Evolutionary conservation across 345 rosid species (phyloP), one percentile per base, ranked within the genome.

Genomic region (Kernera saxatilis): DNA sequence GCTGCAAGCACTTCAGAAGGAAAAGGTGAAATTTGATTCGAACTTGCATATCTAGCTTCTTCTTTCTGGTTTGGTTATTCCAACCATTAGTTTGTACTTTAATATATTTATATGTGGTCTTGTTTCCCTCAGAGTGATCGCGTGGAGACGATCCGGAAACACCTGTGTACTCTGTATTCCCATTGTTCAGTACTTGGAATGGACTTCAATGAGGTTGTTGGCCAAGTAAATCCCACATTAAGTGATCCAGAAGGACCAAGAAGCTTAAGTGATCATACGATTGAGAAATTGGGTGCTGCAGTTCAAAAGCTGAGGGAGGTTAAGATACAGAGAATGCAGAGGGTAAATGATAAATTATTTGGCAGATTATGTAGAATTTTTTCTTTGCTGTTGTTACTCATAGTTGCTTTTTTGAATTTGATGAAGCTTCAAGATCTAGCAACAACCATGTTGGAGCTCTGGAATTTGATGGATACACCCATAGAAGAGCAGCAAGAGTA

Each of bases 401-500:
- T 64, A 37, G 50, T 48, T 35, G 3, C 48, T 7, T 54, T 54
- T 4, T 22, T 64, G 17, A 23, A 76, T 55, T 27, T 64, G 5
- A 67, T 70, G 73, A 84, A 95, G 99, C 97, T 95, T 50, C 99
- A 95, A 92, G 99, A 95, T 79, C 91, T 90, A 57, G 97, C 96
- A 60, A 84, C 92, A 35, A 81, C 92, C 49, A 86, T 95, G 92
- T 75, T 95, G 81, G 94, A 88, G 83, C 84, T 95, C 60, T 95
- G 99, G 98, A 83, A 92, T 78, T 78, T 92, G 88, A 92, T 95
- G 99, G 99, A 95, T 63, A 95, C 98, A 56, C 99, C 98, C 54
- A 46, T 87, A 60, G 98, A 92, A 69, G 98, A 95, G 82, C 99
- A 95, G 66, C 97, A 88, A 81, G 75, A 74, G 77, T 95, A 88